A percentile compares a stretch with the other conserved stretches of the same genome.
Conservation (phyloP, 306 rosid species). For the Corylus heterophylla region DNA sequence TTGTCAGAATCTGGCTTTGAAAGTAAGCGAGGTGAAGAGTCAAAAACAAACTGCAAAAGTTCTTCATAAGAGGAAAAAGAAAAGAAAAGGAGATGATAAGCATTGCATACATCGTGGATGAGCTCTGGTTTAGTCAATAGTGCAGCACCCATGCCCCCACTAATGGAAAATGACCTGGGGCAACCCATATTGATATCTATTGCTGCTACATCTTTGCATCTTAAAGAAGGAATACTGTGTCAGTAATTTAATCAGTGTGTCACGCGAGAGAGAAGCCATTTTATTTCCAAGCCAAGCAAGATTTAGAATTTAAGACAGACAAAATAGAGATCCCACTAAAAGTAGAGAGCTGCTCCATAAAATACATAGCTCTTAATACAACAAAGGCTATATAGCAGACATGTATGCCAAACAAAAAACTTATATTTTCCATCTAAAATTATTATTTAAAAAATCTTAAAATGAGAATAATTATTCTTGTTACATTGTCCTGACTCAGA, state of each 20-base stretch:
- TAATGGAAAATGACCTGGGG: conserved; percentile 82
- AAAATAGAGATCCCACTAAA: background rate
- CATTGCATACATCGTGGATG: conserved; percentile 67
- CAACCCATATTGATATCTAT: conserved; percentile 96
- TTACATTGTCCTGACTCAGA: conserved; percentile 13
- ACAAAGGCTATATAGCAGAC: background rate
- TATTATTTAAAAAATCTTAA: background rate
- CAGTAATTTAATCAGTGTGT: conserved; percentile 14
- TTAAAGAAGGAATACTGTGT: conserved; percentile 22
- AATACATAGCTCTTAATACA: background rate
- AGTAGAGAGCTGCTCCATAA: background rate
- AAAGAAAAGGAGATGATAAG: conserved; percentile 15
- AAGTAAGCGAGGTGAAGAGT: conserved; percentile 20
- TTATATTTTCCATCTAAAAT: background rate
- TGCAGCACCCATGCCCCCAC: conserved; percentile 97
- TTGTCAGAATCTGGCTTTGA: conserved; percentile 70
- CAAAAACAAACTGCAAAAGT: conserved; percentile 13
- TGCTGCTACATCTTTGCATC: conserved; percentile 86
- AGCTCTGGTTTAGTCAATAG: conserved; percentile 76
- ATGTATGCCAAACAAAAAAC: background rate
- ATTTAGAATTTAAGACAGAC: background rate
- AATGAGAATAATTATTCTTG: conserved; percentile 15
- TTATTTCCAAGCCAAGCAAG: background rate
- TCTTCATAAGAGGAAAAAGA: background rate
- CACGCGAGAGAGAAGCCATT: background rate